These are phyloP conservation scores for Tripterygium wilfordii DNA, from an alignment of 177 flowering plant species.

Conservation along the genomic window DNA sequence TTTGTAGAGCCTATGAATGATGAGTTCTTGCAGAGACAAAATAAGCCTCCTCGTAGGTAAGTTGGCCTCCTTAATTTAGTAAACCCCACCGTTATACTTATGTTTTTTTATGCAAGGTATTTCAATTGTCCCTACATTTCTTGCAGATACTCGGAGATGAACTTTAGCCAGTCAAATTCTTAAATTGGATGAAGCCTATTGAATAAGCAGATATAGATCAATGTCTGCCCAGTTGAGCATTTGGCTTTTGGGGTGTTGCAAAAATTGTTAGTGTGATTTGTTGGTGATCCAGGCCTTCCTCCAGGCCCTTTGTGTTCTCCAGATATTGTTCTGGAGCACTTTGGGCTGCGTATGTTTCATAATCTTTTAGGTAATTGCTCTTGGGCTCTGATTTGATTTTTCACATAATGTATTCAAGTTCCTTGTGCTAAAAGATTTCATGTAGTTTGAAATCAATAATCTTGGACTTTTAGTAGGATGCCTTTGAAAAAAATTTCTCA, in stretches of 20 bases:
- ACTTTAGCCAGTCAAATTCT: constrained; percentile 75
- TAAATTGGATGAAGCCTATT: constrained; percentile 27
- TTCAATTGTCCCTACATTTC: neutral
- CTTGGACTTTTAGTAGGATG: too few relatives aligned
- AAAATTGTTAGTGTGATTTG: constrained; percentile 13
- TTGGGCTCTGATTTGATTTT: constrained; percentile 1
- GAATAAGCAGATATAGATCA: constrained; percentile 41
- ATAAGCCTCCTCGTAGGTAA: constrained; percentile 94
- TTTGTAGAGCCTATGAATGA: constrained; percentile 59
- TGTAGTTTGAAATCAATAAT: too few relatives aligned
- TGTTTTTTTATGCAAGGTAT: neutral
- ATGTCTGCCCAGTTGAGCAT: constrained; percentile 1
- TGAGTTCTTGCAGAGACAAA: constrained; percentile 82
- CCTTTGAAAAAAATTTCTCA: too few relatives aligned
- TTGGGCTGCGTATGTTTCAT: constrained; percentile 47
- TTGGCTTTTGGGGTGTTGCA: constrained; percentile 5
- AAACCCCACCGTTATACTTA: too few relatives aligned
- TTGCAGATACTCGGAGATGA: constrained; percentile 96
- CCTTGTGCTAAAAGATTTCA: too few relatives aligned
- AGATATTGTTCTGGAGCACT: constrained; percentile 63
- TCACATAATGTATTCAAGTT: too few relatives aligned
- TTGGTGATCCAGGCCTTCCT: constrained; percentile 47
- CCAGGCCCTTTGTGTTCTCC: constrained; percentile 66
- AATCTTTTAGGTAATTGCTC: constrained; percentile 67
- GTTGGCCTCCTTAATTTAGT: constrained; percentile 15